phyloP scores from a whole-genome alignment of 2,329 filamentous ascomycete genomes.

The Hawksworthiomyces lignivorus region DNA sequence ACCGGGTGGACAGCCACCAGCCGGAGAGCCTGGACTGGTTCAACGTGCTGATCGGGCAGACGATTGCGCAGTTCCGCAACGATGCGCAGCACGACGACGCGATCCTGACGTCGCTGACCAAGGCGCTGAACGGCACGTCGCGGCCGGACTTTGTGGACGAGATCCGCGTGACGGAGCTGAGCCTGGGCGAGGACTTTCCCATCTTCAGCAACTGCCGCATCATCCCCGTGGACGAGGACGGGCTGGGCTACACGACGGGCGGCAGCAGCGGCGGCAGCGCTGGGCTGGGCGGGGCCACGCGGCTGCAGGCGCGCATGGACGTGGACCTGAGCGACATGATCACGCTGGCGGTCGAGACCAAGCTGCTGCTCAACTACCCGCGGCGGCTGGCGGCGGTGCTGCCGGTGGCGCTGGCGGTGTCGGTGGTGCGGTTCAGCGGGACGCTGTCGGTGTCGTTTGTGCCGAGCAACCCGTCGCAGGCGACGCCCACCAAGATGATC shows the following conservation, averaged over 20 bases:
- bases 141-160: constrained; percentile 90
- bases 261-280: constrained; percentile 18
- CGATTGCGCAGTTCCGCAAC: constrained; percentile 87
- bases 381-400: constrained; percentile 82
- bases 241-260: constrained; percentile 40
- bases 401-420: constrained; percentile 85
- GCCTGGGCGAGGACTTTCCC: constrained; percentile 90
- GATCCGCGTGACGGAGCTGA: constrained; percentile 89
- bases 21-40: constrained; percentile 98
- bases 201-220: constrained; percentile 98
- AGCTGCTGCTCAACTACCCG: constrained; percentile 88
- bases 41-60: constrained; percentile 93
- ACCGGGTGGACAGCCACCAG: constrained; percentile 91
- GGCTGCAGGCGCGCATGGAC: constrained; percentile 91
- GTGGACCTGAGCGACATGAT: constrained; percentile 95
- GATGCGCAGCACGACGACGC: constrained; percentile 89
- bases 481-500: constrained; percentile 77
- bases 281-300: constrained; percentile 45
- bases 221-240: constrained; percentile 81
- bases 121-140: constrained; percentile 75
- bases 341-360: constrained; percentile 89
- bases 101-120: constrained; percentile 76
- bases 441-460: constrained; percentile 92
- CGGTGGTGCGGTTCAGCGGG: constrained; percentile 87
- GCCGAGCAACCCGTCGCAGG: constrained; percentile 60